These are phyloP conservation scores for Hordeum pubiflorum DNA, from an alignment of 202 grass and related monocot species.

Conservation along the genomic window DNA sequence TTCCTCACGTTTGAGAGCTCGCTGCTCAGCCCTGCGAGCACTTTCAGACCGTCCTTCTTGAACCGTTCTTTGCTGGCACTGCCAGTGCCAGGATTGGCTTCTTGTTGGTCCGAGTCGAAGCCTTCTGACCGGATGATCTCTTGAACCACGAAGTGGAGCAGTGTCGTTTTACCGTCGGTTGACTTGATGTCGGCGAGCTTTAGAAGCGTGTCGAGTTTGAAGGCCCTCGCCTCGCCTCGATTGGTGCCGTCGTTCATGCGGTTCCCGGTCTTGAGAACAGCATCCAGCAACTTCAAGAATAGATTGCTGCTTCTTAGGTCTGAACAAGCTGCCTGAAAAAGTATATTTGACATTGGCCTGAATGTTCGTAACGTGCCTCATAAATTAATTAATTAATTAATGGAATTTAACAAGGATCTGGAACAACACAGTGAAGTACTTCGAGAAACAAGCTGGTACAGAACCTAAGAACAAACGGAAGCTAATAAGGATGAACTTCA, in stretches of 20 bases:
- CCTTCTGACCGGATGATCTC: conserved; percentile 73
- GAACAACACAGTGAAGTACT: background rate
- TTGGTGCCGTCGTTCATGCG: conserved; percentile 60
- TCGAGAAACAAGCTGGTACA: background rate
- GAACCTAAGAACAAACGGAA: background rate
- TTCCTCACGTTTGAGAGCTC: conserved; percentile 76
- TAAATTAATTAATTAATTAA: background rate
- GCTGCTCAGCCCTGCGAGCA: conserved; percentile 48
- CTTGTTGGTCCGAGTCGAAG: conserved; percentile 28
- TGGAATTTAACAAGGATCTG: background rate
- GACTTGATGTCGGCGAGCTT: conserved; percentile 70
- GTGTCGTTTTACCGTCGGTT: conserved; percentile 54
- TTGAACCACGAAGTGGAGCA: conserved; percentile 86
- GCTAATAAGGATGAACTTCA: background rate
- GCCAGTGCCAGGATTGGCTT: conserved; percentile 16
- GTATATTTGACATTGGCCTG: conserved; percentile 29
- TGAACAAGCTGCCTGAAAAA: conserved; percentile 66
- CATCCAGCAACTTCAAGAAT: conserved; percentile 72
- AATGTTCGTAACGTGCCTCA: background rate
- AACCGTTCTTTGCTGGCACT: conserved; percentile 57
- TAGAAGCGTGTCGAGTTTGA: conserved; percentile 67
- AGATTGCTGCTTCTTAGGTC: conserved; percentile 69
- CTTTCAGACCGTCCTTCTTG: conserved; percentile 55
- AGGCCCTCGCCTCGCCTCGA: conserved; percentile 47
- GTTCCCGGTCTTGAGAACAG: conserved; percentile 64